phyloP scores from a whole-genome alignment of 148 eudicot species.

The Camellia japonica region DNA sequence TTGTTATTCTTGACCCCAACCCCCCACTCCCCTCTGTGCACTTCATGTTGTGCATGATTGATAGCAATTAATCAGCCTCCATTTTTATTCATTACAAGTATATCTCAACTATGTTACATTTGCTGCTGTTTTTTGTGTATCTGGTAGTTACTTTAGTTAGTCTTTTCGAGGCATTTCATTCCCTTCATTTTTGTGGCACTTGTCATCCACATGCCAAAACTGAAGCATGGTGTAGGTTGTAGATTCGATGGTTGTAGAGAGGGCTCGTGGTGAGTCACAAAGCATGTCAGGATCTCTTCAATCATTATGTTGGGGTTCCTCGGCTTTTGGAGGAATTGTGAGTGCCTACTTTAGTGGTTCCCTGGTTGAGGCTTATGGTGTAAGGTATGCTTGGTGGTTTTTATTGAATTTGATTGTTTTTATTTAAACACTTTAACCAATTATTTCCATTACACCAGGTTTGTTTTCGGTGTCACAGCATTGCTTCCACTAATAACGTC shows the following conservation, averaged over 20 bases:
- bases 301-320: slow-evolving; percentile 97
- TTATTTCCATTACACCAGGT: slow-evolving; percentile 52
- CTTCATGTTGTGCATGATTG: neutral
- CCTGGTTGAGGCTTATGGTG: slow-evolving; percentile 94
- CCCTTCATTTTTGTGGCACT: neutral
- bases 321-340: slow-evolving; percentile 92
- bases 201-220: slow-evolving; percentile 9
- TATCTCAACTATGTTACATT: neutral
- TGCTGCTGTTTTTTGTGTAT: neutral
- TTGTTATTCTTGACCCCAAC: neutral
- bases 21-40: neutral
- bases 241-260: slow-evolving; percentile 99
- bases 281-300: slow-evolving; percentile 97
- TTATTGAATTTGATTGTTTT: neutral
- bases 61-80: neutral
- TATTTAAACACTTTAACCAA: neutral
- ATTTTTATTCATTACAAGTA: neutral
- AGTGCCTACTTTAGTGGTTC: slow-evolving; percentile 99
- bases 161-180: neutral
- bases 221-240: slow-evolving; percentile 81
- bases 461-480: slow-evolving; percentile 94
- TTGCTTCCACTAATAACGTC: slow-evolving; percentile 93
- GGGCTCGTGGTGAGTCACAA: slow-evolving; percentile 99
- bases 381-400: slow-evolving; percentile 56
- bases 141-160: neutral